Conservation (phyloP, 257 asterid species). For the Plantago elongata region DNA sequence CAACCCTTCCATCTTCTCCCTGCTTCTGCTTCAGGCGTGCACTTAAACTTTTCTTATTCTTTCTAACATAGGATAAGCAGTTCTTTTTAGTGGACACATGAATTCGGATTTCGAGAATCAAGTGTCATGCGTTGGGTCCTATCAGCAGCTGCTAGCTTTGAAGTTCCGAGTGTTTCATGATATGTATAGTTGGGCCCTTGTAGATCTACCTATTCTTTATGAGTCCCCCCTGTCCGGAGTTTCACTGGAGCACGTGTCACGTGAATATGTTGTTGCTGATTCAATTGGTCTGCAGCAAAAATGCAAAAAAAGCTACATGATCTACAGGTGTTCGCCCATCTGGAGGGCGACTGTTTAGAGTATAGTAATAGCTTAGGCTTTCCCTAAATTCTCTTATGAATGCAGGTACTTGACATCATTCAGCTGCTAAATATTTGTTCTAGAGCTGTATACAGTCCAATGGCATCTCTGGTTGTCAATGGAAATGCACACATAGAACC, state of each 20-base stretch:
- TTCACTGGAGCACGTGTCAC: conserved; percentile 63
- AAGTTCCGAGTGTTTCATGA: conserved; percentile 47
- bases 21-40: conserved; percentile 26
- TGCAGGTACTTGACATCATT: conserved; percentile 59
- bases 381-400: conserved; percentile 50
- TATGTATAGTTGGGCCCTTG: conserved; percentile 40
- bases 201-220: conserved; percentile 47
- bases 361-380: conserved; percentile 42
- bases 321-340: conserved; percentile 58
- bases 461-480: conserved; percentile 52
- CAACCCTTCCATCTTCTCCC: conserved; percentile 23
- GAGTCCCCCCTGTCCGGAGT: conserved; percentile 43
- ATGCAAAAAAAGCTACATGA: conserved; percentile 53
- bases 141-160: conserved; percentile 51
- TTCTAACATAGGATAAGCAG: conserved; percentile 60
- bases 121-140: conserved; percentile 30
- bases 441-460: conserved; percentile 27
- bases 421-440: conserved; percentile 35
- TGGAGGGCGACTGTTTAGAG: conserved; percentile 51
- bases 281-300: conserved; percentile 53
- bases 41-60: conserved; percentile 33
- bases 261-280: conserved; percentile 66
- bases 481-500: conserved; percentile 29
- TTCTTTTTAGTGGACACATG: conserved; percentile 41
- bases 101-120: conserved; percentile 30